Percentiles rank a stretch among this genome's conserved stretches.
phyloP scores from a whole-genome alignment of 169 alveolate genomes.

The Eimeria necatrix region DNA sequence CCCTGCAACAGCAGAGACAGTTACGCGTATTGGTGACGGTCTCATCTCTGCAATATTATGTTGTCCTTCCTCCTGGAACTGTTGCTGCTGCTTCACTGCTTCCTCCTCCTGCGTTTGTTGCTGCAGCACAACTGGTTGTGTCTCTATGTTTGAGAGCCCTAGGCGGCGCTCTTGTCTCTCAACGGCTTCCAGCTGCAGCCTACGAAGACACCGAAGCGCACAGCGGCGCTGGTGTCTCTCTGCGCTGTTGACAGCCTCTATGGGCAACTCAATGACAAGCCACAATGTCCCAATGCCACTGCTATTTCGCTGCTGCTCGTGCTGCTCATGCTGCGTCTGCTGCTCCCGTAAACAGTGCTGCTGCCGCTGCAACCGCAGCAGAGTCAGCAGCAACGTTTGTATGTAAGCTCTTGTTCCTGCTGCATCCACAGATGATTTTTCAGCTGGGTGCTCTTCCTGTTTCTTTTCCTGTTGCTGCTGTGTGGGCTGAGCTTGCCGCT shows the following conservation, averaged over 20 bases:
- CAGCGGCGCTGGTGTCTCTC: conserved; percentile 54
- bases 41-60: too few relatives aligned
- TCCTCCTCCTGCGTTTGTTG: neutral
- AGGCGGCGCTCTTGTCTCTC: neutral
- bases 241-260: conserved; percentile 7
- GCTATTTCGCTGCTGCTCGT: conserved; percentile 32
- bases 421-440: neutral
- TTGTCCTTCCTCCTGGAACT: too few relatives aligned
- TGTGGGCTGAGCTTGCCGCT: neutral
- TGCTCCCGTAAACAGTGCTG: neutral
- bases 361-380: conserved; percentile 11
- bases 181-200: neutral
- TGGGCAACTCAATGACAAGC: neutral
- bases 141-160: neutral
- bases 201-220: neutral
- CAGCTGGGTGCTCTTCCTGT: neutral
- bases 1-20: neutral
- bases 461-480: neutral
- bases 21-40: neutral
- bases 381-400: neutral
- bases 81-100: neutral
- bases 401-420: neutral
- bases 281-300: neutral
- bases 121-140: neutral
- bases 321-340: neutral